Evolutionary conservation across 345 rosid species (phyloP).

Genomic region (Citrus australasica): DNA sequence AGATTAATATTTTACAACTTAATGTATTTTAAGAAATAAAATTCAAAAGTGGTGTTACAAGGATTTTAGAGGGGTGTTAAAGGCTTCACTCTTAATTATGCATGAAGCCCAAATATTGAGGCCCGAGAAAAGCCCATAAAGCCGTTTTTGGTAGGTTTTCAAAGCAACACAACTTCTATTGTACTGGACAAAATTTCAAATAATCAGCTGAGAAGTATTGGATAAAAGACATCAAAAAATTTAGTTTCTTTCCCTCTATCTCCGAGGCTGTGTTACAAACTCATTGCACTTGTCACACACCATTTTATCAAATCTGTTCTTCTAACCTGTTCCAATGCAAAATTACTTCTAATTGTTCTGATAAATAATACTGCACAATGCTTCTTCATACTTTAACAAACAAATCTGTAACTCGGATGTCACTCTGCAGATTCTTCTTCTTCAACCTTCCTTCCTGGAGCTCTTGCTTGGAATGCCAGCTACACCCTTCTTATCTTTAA

Average conservation of each 20-base stretch:
- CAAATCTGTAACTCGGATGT: background rate
- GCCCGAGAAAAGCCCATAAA: background rate
- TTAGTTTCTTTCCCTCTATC: background rate
- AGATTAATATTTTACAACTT: too few relatives aligned
- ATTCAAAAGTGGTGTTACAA: too few relatives aligned
- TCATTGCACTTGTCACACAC: background rate
- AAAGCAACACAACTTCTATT: background rate
- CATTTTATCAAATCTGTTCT: background rate
- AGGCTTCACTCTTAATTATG: too few relatives aligned
- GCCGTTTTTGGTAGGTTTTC: background rate
- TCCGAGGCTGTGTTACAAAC: background rate
- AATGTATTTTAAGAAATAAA: too few relatives aligned
- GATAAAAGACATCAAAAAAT: background rate
- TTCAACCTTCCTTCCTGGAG: background rate
- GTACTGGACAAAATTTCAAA: background rate
- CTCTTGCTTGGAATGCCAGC: conserved; percentile 2
- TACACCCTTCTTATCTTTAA: background rate
- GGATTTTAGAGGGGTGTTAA: too few relatives aligned
- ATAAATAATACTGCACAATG: background rate
- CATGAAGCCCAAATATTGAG: background rate
- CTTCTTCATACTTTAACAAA: background rate
- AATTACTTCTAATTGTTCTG: background rate
- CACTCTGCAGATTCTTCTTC: background rate
- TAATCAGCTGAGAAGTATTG: background rate
- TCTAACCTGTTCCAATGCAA: background rate